Base-by-base conservation (phyloP, 352 stramenopile genomes). In the Phytopythium sindhum region DNA sequence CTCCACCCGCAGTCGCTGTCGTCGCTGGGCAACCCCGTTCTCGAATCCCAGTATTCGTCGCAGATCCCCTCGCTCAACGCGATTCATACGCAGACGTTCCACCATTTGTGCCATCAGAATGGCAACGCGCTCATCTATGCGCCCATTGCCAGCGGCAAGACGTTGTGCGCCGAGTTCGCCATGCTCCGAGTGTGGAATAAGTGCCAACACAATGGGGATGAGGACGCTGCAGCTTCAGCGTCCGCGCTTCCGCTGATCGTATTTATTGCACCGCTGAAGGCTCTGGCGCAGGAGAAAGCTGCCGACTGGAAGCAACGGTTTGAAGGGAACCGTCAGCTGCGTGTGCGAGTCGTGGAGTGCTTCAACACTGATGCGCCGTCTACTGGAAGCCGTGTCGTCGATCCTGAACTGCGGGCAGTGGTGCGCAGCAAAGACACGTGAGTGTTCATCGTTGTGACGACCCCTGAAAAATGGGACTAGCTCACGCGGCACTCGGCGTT, bases 81-180 rank as follows among this genome's bases (percentile, higher is more conserved):
- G 42, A 98, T 99, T 63, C 98, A 99, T 78, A 99, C 97, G 41
- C 97, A 99, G 64, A 68, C 97, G 7, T 99, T 99, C 74, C 91
- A 99, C 64, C 77, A 97, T 47, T 75, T 99, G 1, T 99, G 99
- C 71, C 95, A 99, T 63, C 96, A 96, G 15, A 88, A 99, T 63
- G 86, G 85, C 28, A 98, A 98, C 44, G 84, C 99, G 3, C 76
- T 99, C 28, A 73, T 99, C 5, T 98, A 97, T 19, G 97, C 97
- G 12, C 97, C 98, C 0, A 99, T 96, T 11, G 97, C 96, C 8
- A 96, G 86, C 57, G 97, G 97, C 1, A 99, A 99, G 74, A 99
- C 97, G 2, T 82, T 98, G 35, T 91, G 98, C 41, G 97, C 97
- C 0, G 98, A 99, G 73, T 64, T 99, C 57, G 97, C 97, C 23